Conservation (phyloP, 2,329 filamentous ascomycete genomes). For the Fusarium kyushuense region DNA sequence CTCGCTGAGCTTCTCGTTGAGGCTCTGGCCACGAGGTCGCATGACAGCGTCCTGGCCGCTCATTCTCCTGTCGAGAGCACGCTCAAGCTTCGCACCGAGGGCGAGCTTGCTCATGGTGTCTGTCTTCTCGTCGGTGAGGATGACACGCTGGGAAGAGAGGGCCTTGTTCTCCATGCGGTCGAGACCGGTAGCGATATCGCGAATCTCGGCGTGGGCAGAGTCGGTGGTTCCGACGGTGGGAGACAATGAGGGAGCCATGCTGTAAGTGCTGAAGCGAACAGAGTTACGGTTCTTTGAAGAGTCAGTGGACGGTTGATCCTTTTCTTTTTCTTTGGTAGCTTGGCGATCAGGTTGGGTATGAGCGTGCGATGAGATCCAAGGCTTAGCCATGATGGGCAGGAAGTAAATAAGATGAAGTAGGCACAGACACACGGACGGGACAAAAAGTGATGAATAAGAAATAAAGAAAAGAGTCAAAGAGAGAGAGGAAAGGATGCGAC, state of each 20-base stretch:
- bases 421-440: background rate
- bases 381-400: slow-evolving; percentile 40
- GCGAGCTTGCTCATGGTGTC: slow-evolving; percentile 88
- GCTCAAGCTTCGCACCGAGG: slow-evolving; percentile 89
- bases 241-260: slow-evolving; percentile 71
- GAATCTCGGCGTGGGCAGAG: slow-evolving; percentile 68
- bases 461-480: background rate
- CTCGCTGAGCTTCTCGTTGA: slow-evolving; percentile 54
- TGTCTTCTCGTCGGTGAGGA: slow-evolving; percentile 81
- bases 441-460: slow-evolving; percentile 9
- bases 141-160: slow-evolving; percentile 78
- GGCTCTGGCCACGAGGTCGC: slow-evolving; percentile 64
- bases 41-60: slow-evolving; percentile 89
- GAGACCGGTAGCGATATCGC: slow-evolving; percentile 81
- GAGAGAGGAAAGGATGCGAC: slow-evolving; percentile 8
- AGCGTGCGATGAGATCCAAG: slow-evolving; percentile 33
- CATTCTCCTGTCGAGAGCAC: slow-evolving; percentile 88
- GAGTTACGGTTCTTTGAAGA: slow-evolving; percentile 63
- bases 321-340: slow-evolving; percentile 28
- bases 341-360: slow-evolving; percentile 34
- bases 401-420: slow-evolving; percentile 18
- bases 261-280: slow-evolving; percentile 70
- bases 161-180: slow-evolving; percentile 92
- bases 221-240: slow-evolving; percentile 65
- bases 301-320: slow-evolving; percentile 33